These are phyloP conservation scores for Pseudevernia furfuracea DNA, from an alignment of 495 filamentous ascomycete genomes.

Conservation along the genomic window DNA sequence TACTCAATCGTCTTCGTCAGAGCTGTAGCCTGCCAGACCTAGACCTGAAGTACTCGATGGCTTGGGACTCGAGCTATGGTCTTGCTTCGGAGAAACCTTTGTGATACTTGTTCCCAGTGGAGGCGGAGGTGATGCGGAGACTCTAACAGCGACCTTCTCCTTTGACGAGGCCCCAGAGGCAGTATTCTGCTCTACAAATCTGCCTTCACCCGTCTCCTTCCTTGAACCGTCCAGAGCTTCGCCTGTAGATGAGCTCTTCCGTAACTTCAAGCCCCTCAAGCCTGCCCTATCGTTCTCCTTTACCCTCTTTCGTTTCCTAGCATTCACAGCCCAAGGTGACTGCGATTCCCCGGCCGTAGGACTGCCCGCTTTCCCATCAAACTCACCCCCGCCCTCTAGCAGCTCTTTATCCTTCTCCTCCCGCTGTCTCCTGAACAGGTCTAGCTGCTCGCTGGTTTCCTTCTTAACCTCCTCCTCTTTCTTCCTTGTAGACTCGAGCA, in stretches of 20 bases:
- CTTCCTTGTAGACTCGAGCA: constrained; percentile 57
- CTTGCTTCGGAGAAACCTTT: neutral
- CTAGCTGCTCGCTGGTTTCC: constrained; percentile 67
- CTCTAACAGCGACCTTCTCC: neutral
- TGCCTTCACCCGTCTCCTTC: neutral
- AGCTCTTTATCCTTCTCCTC: constrained; percentile 54
- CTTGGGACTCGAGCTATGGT: neutral
- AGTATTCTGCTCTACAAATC: neutral
- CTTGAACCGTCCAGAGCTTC: constrained; percentile 15
- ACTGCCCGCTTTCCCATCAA: constrained; percentile 25
- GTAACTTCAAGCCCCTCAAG: constrained; percentile 51
- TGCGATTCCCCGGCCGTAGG: constrained; percentile 39
- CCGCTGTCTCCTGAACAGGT: constrained; percentile 59
- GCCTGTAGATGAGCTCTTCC: constrained; percentile 37
- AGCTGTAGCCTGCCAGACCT: constrained; percentile 39
- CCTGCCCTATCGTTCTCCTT: constrained; percentile 42
- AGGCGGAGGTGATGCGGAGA: neutral
- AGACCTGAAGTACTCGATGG: constrained; percentile 20
- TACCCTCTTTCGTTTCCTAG: constrained; percentile 53
- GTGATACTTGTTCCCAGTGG: neutral
- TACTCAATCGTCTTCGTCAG: constrained; percentile 35
- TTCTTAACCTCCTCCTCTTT: constrained; percentile 67
- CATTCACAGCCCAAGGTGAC: constrained; percentile 47
- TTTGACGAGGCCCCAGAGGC: neutral
- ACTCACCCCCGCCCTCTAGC: constrained; percentile 33